phyloP scores from a whole-genome alignment of 2,329 filamentous ascomycete species.

The Raffaelea deltoideospora region DNA sequence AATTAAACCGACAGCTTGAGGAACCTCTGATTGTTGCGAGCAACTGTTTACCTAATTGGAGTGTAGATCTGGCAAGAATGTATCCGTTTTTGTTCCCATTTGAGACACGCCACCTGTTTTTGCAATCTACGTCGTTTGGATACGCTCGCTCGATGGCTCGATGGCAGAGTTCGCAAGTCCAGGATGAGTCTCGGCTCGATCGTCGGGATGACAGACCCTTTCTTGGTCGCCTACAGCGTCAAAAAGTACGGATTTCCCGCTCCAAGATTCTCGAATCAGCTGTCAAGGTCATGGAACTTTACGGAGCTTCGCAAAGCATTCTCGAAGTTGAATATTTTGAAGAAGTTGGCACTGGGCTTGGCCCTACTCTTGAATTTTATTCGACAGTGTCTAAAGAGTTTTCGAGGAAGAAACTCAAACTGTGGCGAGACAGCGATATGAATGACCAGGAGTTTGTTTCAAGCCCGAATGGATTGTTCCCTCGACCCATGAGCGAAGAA shows the following conservation, averaged over 20 bases:
- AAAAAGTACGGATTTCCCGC: slow-evolving; percentile 95
- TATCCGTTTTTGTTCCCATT: slow-evolving; percentile 98
- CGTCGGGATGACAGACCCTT: slow-evolving; percentile 83
- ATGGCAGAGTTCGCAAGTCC: slow-evolving; percentile 84
- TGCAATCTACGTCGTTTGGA: slow-evolving; percentile 95
- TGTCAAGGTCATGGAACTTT: slow-evolving; percentile 96
- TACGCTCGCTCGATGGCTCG: slow-evolving; percentile 94
- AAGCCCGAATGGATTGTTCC: slow-evolving; percentile 74
- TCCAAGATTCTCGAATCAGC: slow-evolving; percentile 93
- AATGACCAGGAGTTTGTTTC: slow-evolving; percentile 65
- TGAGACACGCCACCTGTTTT: slow-evolving; percentile 88
- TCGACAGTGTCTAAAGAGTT: slow-evolving; percentile 96
- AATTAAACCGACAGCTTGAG: slow-evolving; percentile 90
- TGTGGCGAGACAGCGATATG: slow-evolving; percentile 86
- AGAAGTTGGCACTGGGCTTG: slow-evolving; percentile 90
- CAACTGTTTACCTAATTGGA: slow-evolving; percentile 91
- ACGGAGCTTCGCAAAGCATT: slow-evolving; percentile 90
- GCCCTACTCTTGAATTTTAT: slow-evolving; percentile 94
- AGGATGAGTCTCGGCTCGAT: slow-evolving; percentile 67
- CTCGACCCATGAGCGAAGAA: slow-evolving; percentile 71
- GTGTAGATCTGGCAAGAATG: slow-evolving; percentile 79
- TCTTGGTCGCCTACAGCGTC: slow-evolving; percentile 77
- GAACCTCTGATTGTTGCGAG: slow-evolving; percentile 95
- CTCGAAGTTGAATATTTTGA: slow-evolving; percentile 98
- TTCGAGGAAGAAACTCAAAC: slow-evolving; percentile 88